A percentile compares a stretch with the other conserved stretches of the same genome.
Conservation (phyloP, 2,329 filamentous ascomycete genomes). For the Fusarium scirpi region DNA sequence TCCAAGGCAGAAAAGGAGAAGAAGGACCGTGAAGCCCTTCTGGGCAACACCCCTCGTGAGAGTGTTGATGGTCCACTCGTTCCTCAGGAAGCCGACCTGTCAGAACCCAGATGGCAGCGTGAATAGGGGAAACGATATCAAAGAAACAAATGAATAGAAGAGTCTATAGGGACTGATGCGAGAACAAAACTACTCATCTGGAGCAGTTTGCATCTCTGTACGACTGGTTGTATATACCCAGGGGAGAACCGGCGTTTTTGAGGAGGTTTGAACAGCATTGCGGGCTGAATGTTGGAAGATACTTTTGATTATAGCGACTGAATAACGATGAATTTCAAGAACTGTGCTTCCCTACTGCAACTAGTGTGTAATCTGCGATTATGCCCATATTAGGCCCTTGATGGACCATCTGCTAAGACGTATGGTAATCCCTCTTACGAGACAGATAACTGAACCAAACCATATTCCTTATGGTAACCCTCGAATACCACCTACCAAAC, state of each 20-base stretch:
- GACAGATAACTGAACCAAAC: not conserved
- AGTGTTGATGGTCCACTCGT: constrained; percentile 40
- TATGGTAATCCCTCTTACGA: not conserved
- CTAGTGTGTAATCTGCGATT: not conserved
- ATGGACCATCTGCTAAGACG: not conserved
- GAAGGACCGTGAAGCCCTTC: constrained; percentile 48
- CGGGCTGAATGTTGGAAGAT: constrained; percentile 19
- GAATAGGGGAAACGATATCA: constrained; percentile 3
- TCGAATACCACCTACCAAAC: not conserved
- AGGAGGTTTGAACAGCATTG: constrained; percentile 4
- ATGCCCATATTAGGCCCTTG: not conserved
- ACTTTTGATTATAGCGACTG: constrained; percentile 5
- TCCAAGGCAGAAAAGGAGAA: constrained; percentile 29
- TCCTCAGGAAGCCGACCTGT: constrained; percentile 46
- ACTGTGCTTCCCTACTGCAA: not conserved
- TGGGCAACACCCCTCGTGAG: constrained; percentile 42
- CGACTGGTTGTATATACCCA: constrained; percentile 46
- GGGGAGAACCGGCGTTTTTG: constrained; percentile 41
- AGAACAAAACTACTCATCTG: constrained; percentile 12
- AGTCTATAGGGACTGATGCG: constrained; percentile 10
- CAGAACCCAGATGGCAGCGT: constrained; percentile 47
- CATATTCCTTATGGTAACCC: not conserved
- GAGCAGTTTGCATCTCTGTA: constrained; percentile 36
- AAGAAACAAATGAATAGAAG: not conserved
- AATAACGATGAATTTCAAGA: not conserved